phyloP scores from a whole-genome alignment of 148 eudicot genomes.

The Beta vulgaris region DNA sequence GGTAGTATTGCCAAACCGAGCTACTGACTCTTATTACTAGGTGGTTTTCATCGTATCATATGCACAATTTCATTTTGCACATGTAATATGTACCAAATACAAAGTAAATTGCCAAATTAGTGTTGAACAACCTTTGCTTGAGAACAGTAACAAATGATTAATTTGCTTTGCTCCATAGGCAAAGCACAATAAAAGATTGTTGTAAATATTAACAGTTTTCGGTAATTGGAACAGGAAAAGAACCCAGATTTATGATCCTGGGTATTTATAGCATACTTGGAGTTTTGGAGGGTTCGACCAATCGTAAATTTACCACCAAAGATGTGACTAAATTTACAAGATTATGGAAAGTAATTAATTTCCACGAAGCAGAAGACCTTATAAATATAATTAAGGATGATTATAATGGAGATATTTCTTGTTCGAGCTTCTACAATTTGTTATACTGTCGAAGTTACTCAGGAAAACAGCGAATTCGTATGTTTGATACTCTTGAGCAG shows the following conservation, averaged over 20 bases:
- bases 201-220: no score
- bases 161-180: no score
- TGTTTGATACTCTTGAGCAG: not conserved
- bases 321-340: slow-evolving; percentile 2
- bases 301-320: not conserved
- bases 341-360: not conserved
- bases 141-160: no score
- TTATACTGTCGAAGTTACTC: not conserved
- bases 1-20: no score
- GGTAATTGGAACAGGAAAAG: not conserved
- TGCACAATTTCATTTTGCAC: no score
- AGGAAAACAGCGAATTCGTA: slow-evolving; percentile 1
- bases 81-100: no score
- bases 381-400: not conserved
- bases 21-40: no score
- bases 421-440: not conserved
- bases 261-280: slow-evolving; percentile 16
- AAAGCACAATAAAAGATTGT: no score
- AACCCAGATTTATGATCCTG: slow-evolving; percentile 7
- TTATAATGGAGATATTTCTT: not conserved
- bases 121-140: no score
- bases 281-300: not conserved
- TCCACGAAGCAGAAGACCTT: not conserved
- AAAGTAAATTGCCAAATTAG: no score
- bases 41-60: no score